A percentile compares a stretch with the other conserved stretches of the same genome.
phyloP scores from a whole-genome alignment of 1,139 yeast genomes.

The Candida anutae region DNA sequence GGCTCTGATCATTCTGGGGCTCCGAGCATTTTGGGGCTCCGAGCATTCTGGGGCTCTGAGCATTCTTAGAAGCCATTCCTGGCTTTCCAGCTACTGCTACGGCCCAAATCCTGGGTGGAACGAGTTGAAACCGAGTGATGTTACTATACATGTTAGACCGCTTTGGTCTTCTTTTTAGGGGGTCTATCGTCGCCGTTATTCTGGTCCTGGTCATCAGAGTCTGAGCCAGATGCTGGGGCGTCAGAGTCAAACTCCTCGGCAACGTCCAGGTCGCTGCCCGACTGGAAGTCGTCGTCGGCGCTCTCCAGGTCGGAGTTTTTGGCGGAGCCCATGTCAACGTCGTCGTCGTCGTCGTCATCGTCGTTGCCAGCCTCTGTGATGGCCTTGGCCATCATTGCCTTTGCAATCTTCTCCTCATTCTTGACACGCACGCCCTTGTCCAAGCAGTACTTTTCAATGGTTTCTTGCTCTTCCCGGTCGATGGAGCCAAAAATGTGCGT shows the following conservation, averaged over 20 bases:
- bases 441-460: conserved; percentile 67
- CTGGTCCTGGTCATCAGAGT: conserved; percentile 26
- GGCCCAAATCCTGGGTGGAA: too few relatives aligned
- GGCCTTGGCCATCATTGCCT: conserved; percentile 70
- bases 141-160: not conserved
- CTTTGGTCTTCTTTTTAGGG: conserved; percentile 40
- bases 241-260: conserved; percentile 89
- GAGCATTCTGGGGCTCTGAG: too few relatives aligned
- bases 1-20: too few relatives aligned
- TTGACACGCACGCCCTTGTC: conserved; percentile 74
- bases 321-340: conserved; percentile 68
- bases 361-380: conserved; percentile 65
- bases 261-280: conserved; percentile 58
- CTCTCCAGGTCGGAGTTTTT: conserved; percentile 64
- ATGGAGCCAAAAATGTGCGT: conserved; percentile 84
- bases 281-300: conserved; percentile 61
- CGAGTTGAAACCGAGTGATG: too few relatives aligned
- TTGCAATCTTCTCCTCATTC: conserved; percentile 86
- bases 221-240: conserved; percentile 37
- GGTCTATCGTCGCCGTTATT: conserved; percentile 38
- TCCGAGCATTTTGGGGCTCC: too few relatives aligned
- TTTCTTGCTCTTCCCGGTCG: conserved; percentile 81
- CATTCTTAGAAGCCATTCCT: too few relatives aligned
- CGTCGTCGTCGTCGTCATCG: conserved; percentile 50
- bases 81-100: too few relatives aligned